Evolutionary conservation across 805 yeast genomes (phyloP).

Genomic region (Vanderwaltozyma polyspora): DNA sequence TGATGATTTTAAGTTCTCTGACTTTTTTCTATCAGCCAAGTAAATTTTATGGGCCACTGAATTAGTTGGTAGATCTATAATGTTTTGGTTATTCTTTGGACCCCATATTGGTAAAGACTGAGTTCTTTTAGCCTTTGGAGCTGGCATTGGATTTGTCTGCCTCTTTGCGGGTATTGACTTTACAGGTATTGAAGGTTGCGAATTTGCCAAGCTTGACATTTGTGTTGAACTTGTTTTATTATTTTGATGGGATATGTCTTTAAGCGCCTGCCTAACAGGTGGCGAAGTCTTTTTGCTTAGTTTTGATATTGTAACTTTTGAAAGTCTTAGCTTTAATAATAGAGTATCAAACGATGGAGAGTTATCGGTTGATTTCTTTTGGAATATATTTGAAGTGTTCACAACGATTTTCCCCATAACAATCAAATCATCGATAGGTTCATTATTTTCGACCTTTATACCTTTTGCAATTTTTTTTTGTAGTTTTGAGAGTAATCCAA

Average conservation of each 20-base stretch:
- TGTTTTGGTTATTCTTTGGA: constrained; percentile 8
- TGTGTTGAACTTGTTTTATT: neutral
- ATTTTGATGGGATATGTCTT: neutral
- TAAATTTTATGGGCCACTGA: constrained; percentile 27
- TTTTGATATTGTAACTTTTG: constrained; percentile 12
- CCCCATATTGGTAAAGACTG: constrained; percentile 34
- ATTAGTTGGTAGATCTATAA: constrained; percentile 13
- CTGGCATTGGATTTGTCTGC: constrained; percentile 33
- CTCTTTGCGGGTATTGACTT: too few relatives aligned
- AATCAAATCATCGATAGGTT: neutral
- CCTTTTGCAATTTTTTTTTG: constrained; percentile 10
- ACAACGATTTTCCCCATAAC: constrained; percentile 27
- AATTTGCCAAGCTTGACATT: neutral
- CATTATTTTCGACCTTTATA: constrained; percentile 1
- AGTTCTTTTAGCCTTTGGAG: constrained; percentile 36
- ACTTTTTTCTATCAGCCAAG: constrained; percentile 23
- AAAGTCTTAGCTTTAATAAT: constrained; percentile 24
- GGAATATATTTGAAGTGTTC: constrained; percentile 23
- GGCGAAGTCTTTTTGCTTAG: neutral
- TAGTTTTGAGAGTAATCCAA: constrained; percentile 25
- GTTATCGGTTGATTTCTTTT: constrained; percentile 1
- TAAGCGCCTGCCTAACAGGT: too few relatives aligned
- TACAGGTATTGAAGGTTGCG: too few relatives aligned
- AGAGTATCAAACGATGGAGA: constrained; percentile 15
- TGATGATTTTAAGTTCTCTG: constrained; percentile 3